These are phyloP conservation scores for Buddleja alternifolia DNA, from an alignment of 257 asterid genomes.

Conservation along the genomic window DNA sequence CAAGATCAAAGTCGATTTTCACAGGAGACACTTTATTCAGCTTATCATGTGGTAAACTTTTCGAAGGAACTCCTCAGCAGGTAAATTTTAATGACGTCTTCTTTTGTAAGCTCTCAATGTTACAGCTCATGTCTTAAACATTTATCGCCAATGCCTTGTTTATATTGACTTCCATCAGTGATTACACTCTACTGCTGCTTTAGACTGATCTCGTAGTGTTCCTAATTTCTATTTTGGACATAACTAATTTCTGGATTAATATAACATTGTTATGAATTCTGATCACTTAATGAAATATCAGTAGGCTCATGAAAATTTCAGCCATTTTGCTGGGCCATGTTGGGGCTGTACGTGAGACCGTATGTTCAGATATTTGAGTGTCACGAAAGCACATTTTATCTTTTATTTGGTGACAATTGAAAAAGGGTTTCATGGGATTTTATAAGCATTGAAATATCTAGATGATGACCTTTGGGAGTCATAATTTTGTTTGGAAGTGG, in stretches of 20 bases:
- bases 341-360: neutral
- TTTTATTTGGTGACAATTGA: neutral
- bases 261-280: conserved; percentile 12
- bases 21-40: conserved; percentile 96
- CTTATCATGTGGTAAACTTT: conserved; percentile 93
- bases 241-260: conserved; percentile 3
- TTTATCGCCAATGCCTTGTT: neutral
- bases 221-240: conserved; percentile 1
- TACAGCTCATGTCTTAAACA: neutral
- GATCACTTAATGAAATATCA: conserved; percentile 1
- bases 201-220: neutral
- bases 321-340: neutral
- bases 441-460: too few relatives aligned
- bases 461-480: too few relatives aligned
- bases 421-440: too few relatives aligned
- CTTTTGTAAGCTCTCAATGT: conserved; percentile 16
- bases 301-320: neutral
- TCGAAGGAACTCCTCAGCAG: conserved; percentile 93
- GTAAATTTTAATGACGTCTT: conserved; percentile 39
- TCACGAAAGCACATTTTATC: neutral
- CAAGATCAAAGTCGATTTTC: conserved; percentile 81
- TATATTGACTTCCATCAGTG: neutral
- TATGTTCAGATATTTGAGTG: neutral
- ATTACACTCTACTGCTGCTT: conserved; percentile 1
- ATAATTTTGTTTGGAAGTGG: too few relatives aligned